Evolutionary conservation across 371 early-diverging fungal genomes (phyloP).

Genomic region (Circinella minor): DNA sequence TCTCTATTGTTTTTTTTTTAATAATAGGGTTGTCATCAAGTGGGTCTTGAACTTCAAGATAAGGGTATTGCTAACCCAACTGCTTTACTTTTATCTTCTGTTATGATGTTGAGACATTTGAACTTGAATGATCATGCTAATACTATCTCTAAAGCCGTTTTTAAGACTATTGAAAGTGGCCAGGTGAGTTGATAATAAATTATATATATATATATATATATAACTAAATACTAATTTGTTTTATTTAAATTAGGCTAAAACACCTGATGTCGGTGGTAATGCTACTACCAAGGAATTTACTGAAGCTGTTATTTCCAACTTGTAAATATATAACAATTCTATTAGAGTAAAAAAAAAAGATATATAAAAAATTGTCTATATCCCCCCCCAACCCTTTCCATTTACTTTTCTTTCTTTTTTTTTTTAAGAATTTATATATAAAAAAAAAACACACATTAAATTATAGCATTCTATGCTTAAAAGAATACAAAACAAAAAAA

Average conservation of each 20-base stretch:
- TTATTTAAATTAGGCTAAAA: too few species aligned
- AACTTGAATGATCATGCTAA: slow-evolving; percentile 78
- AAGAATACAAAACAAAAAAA: too few species aligned
- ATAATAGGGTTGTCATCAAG: slow-evolving; percentile 88
- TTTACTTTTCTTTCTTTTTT: not conserved
- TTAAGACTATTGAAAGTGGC: slow-evolving; percentile 72
- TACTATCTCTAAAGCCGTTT: slow-evolving; percentile 82
- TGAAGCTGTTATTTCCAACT: slow-evolving; percentile 68
- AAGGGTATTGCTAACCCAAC: slow-evolving; percentile 93
- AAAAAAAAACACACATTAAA: too few species aligned
- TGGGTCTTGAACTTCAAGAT: slow-evolving; percentile 90
- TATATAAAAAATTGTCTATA: not conserved
- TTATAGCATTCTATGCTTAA: too few species aligned
- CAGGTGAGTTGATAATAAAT: slow-evolving; percentile 46
- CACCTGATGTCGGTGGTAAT: slow-evolving; percentile 47
- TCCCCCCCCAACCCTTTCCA: not conserved
- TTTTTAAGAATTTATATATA: not conserved
- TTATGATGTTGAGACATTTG: slow-evolving; percentile 98
- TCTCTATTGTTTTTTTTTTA: not conserved
- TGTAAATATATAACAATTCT: slow-evolving; percentile 41
- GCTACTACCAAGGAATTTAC: slow-evolving; percentile 92
- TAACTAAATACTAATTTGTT: too few species aligned
- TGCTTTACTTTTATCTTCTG: slow-evolving; percentile 90
- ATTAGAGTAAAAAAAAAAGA: not conserved
- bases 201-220: too few species aligned